Evolutionary conservation across 1,284 basidiomycete genomes (phyloP).

Genomic region (Mrakiaceae sp.): DNA sequence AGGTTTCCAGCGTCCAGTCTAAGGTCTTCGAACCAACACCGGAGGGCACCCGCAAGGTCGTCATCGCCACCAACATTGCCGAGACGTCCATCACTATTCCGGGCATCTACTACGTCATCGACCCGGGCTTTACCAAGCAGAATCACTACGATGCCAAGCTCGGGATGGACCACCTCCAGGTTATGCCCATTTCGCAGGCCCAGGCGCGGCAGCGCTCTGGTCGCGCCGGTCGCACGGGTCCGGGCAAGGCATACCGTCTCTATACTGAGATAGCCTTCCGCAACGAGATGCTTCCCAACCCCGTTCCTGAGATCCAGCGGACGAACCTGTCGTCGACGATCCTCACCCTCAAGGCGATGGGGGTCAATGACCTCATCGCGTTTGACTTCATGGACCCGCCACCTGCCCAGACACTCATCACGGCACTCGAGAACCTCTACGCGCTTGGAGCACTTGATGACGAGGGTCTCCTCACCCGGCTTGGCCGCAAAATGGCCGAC

Average conservation of each 20-base stretch:
- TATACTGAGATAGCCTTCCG: conserved; percentile 97
- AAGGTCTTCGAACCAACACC: conserved; percentile 96
- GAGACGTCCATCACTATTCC: conserved; percentile 98
- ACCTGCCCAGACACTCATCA: conserved; percentile 82
- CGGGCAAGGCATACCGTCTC: conserved; percentile 94
- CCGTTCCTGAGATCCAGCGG: conserved; percentile 94
- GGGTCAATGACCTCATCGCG: conserved; percentile 91
- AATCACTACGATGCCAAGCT: conserved; percentile 95
- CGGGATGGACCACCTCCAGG: conserved; percentile 97
- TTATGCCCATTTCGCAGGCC: conserved; percentile 97
- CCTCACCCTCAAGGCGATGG: conserved; percentile 95
- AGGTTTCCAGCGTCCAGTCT: conserved; percentile 95
- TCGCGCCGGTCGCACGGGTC: conserved; percentile 92
- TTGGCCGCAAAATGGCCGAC: conserved; percentile 98
- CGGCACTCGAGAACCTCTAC: conserved; percentile 85
- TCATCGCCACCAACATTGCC: conserved; percentile 97
- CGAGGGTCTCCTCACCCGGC: conserved; percentile 82
- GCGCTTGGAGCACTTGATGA: conserved; percentile 93
- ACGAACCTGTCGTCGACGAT: conserved; percentile 90
- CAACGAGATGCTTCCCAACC: conserved; percentile 97
- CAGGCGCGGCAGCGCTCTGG: conserved; percentile 92
- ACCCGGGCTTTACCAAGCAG: conserved; percentile 98
- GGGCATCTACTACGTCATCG: conserved; percentile 97
- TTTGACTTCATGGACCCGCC: conserved; percentile 99
- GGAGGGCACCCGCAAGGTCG: conserved; percentile 90